Percentiles rank a stretch among this genome's conserved stretches.
Evolutionary conservation across 345 rosid genomes (phyloP).

Genomic region (Euphorbia pulcherrima): DNA sequence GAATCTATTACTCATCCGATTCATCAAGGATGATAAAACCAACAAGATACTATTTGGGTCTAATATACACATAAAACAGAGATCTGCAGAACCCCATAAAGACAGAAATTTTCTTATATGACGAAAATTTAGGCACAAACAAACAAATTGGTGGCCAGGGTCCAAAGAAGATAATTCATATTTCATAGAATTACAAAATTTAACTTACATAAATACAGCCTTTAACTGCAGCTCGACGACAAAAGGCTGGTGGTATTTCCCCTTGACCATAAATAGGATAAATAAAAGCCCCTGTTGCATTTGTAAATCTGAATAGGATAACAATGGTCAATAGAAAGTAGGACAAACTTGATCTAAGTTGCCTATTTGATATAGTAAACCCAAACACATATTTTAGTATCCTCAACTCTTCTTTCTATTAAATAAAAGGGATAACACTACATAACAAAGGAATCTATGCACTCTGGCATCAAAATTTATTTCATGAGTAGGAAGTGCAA

Average conservation of each 20-base stretch:
- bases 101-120: background rate
- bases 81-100: background rate
- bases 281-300: constrained; percentile 68
- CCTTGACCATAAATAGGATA: constrained; percentile 96
- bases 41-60: background rate
- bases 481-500: background rate
- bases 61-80: background rate
- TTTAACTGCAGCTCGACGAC: constrained; percentile 94
- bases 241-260: constrained; percentile 85
- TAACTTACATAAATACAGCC: constrained; percentile 77
- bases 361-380: background rate
- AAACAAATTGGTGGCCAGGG: too few relatives aligned
- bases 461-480: background rate
- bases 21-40: background rate
- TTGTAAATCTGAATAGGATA: constrained; percentile 52
- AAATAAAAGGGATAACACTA: background rate
- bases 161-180: too few relatives aligned
- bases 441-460: background rate
- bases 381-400: background rate
- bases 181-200: background rate
- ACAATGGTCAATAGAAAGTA: background rate
- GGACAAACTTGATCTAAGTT: constrained; percentile 2
- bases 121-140: too few relatives aligned
- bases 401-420: background rate
- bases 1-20: constrained; percentile 2